These are phyloP conservation scores for Carallia pectinifolia DNA, from an alignment of 345 rosid species.

Conservation along the genomic window DNA sequence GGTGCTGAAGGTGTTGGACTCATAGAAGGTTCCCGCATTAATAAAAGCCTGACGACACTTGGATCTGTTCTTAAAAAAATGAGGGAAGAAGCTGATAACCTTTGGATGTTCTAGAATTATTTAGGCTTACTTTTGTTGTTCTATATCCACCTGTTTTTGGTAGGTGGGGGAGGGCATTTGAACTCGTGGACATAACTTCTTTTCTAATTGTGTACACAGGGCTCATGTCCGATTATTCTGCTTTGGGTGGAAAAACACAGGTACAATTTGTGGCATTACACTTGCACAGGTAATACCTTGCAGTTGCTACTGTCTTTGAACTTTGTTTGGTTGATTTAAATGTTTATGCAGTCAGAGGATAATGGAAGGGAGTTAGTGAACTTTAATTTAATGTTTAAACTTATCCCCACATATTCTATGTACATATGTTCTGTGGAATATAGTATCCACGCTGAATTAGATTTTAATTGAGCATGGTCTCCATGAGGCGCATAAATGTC, in stretches of 20 bases:
- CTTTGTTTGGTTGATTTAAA: too few relatives aligned
- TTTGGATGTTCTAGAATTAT: conserved; percentile 46
- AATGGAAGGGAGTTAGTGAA: too few relatives aligned
- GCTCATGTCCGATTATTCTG: conserved; percentile 84
- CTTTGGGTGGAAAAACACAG: conserved; percentile 80
- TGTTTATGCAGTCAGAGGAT: too few relatives aligned
- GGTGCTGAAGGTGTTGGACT: conserved; percentile 98
- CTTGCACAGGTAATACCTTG: conserved; percentile 70
- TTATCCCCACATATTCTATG: neutral
- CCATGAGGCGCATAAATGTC: too few relatives aligned
- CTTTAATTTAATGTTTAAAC: neutral
- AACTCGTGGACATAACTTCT: neutral
- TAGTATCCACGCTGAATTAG: neutral
- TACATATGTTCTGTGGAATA: neutral
- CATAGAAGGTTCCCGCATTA: conserved; percentile 86
- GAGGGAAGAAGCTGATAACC: conserved; percentile 96
- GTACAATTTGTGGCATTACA: conserved; percentile 61
- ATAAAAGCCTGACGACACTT: conserved; percentile 73
- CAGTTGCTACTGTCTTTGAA: too few relatives aligned
- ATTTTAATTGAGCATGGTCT: neutral
- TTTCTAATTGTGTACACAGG: conserved; percentile 43
- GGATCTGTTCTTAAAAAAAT: conserved; percentile 96
- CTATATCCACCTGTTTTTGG: neutral
- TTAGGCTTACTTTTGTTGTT: neutral
- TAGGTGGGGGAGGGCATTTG: neutral